phyloP scores from a whole-genome alignment of 148 eudicot genomes.

The Euryodendron excelsum region DNA sequence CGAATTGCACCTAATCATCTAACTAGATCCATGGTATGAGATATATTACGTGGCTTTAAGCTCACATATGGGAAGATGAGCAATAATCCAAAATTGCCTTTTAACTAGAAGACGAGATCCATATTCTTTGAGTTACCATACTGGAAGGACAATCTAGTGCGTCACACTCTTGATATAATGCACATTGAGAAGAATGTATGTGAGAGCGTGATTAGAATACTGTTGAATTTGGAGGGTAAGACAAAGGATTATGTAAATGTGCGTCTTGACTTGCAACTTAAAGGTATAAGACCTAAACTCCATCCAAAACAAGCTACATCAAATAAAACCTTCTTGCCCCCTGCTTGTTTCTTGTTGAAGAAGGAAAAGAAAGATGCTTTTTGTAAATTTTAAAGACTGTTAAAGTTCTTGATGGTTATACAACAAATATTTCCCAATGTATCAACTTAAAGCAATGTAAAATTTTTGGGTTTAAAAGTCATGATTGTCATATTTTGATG shows the following conservation, averaged over 20 bases:
- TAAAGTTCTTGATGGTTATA: not conserved
- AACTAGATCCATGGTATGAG: not conserved
- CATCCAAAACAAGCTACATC: not conserved
- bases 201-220: conserved; percentile 14
- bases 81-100: conserved; percentile 9
- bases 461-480: too few relatives aligned
- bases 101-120: conserved; percentile 12
- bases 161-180: conserved; percentile 18
- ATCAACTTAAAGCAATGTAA: not conserved
- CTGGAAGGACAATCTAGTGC: conserved; percentile 2
- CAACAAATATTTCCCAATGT: not conserved
- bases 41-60: not conserved
- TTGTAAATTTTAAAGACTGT: not conserved
- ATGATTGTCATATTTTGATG: too few relatives aligned
- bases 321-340: not conserved
- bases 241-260: conserved; percentile 10
- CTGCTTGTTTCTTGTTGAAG: not conserved
- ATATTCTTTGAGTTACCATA: conserved; percentile 20
- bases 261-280: not conserved
- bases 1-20: not conserved
- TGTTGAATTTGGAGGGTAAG: conserved; percentile 13
- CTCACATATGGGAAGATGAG: not conserved
- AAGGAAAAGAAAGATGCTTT: not conserved
- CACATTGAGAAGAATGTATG: conserved; percentile 22
- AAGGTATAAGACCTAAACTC: conserved; percentile 1